Evolutionary conservation across 345 rosid genomes (phyloP), one percentile per base, ranked within the genome.

Genomic region (Syzygium jambos): DNA sequence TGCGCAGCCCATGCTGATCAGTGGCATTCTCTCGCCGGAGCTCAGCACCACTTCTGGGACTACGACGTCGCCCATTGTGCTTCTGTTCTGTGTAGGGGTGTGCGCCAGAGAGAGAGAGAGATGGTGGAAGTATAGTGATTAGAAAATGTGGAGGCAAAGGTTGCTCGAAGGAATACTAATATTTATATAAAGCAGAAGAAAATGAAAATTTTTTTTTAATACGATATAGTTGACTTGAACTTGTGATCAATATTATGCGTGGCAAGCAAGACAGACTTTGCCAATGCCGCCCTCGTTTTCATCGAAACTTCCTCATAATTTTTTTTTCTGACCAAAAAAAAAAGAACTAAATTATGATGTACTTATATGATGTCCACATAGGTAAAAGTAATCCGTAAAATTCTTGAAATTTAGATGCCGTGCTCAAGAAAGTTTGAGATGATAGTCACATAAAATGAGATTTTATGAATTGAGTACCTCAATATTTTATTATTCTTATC

Each of bases 1-100:
- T 4, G 87, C 78, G 12, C 89, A 65, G 4, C 90, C 93, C 34
- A 92, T 90, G 51, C 95, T 93, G 4, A 95, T 9, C 4, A 89
- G 65, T 3, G 95, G 94, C 92, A 93, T 89, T 49, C 34, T 85
- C 83, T 86, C 89, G 86, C 91, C 91, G 29, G 93, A 92, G n/a
- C 59, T 89, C 61, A 91, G 84, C 84, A 53, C 49, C 52, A 88
- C 86, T 65, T 52, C 77, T 1, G 92, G 89, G 55, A 89, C 51
- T 30, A 30, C 43, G 23, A 30, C 78, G 43, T 19, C 78, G 43
- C 30, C 43, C 78, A 65, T 65, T 65, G 23, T 65, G 19, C 6
- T 16, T 30, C 78, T 65, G 43, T 65, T 65, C 78, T 65, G 21
- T 65, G 43, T 65, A 30, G 43, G 22, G 2, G 52, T 51, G 11